Evolutionary conservation across 2,329 filamentous ascomycete genomes (phyloP).

Genomic region (Aspergillus felis): DNA sequence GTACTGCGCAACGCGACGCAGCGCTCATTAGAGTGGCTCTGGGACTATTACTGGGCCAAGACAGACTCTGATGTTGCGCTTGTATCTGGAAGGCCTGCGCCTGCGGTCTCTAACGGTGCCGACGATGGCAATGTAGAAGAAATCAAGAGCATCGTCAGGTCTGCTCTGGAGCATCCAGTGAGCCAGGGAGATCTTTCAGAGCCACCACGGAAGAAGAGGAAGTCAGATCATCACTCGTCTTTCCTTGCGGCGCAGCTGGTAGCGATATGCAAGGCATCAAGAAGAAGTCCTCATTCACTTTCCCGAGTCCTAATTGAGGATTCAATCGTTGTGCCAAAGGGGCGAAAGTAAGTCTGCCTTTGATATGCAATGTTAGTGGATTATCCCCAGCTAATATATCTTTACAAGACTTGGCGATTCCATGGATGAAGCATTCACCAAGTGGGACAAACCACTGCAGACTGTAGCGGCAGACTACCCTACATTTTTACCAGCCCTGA

Average conservation of each 20-base stretch:
- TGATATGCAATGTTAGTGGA: background rate
- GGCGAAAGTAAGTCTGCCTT: conserved; percentile 25
- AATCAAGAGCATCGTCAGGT: conserved; percentile 16
- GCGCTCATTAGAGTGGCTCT: conserved; percentile 78
- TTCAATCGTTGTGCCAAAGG: conserved; percentile 21
- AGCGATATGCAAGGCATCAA: conserved; percentile 24
- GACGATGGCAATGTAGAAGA: conserved; percentile 8
- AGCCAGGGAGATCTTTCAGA: conserved; percentile 9
- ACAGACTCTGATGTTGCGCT: conserved; percentile 34
- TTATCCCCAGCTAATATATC: background rate
- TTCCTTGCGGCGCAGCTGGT: conserved; percentile 22
- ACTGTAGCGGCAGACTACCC: conserved; percentile 32
- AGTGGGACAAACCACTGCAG: conserved; percentile 36
- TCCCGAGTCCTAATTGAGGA: conserved; percentile 26
- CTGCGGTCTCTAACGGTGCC: conserved; percentile 1
- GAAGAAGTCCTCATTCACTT: conserved; percentile 16
- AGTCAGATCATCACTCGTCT: conserved; percentile 19
- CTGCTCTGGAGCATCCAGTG: conserved; percentile 16
- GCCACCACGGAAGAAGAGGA: conserved; percentile 27
- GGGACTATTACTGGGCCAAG: conserved; percentile 77
- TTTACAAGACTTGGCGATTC: conserved; percentile 23
- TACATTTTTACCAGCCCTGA: conserved; percentile 36
- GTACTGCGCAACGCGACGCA: conserved; percentile 67
- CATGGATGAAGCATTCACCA: conserved; percentile 25
- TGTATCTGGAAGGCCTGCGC: background rate